Evolutionary conservation across 2,329 filamentous ascomycete genomes (phyloP), one percentile per base, ranked within the genome.

Genomic region (Neoascochyta sp.): DNA sequence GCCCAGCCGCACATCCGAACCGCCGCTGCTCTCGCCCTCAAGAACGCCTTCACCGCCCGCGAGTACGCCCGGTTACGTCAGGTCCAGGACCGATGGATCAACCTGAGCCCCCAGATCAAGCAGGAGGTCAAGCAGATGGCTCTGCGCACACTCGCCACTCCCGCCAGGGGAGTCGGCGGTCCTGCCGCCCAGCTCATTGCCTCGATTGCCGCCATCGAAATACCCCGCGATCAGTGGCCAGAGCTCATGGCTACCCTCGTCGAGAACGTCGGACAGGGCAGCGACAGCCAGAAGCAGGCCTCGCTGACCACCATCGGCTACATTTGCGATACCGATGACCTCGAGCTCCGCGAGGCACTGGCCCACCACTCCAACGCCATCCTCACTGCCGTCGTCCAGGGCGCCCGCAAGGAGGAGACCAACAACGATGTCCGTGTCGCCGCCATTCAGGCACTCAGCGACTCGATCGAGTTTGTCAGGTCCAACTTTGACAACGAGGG

Each of bases 401-500:
- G 92, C 56, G 92, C 92, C 39, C 82, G 92, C 53, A 95, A 95
- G 68, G 92, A 98, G 68, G 92, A 98, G 74, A 68, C 83, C 32
- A 96, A 94, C 70, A 66, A 71, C 49, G 90, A 98, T 60, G 89
- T 98, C 39, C 86, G 92, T 46, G 77, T 88, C 50, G 87, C 92
- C 29, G 92, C 92, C 58, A 92, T 98, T 60, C 86, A 86, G 27
- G 92, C 92, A 24, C 81, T 98, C 24, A 86, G 89, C 53, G 92
- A 98, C 67, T 95, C 90, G 21, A 81, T 96, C 38, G 92, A 98
- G 66, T 98, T 98, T 58, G 90, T 98, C 36, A 80, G 88, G 47
- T 93, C 87, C 69, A 98, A 98, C 71, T 98, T 98, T 67, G 93
- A 95, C 68, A 92, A 96, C 57, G 92, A 98, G 68, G 92, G 90